Evolutionary conservation across 345 rosid genomes (phyloP).

Genomic region (Citrus inodora): DNA sequence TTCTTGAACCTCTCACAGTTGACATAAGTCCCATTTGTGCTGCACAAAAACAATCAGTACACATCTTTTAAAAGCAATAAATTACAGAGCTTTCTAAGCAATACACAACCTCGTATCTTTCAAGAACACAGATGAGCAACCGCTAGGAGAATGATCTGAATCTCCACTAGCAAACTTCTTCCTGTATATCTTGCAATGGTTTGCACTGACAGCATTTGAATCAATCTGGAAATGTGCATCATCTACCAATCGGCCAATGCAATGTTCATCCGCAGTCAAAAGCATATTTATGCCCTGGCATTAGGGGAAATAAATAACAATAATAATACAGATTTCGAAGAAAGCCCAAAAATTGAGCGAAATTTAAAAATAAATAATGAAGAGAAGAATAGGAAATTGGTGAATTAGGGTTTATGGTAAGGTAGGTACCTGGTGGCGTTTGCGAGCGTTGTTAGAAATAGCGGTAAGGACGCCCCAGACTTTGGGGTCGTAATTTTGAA

Average conservation of each 20-base stretch:
- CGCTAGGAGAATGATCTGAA: slow-evolving; percentile 21
- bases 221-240: slow-evolving; percentile 63
- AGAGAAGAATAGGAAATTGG: background rate
- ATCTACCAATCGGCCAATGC: slow-evolving; percentile 66
- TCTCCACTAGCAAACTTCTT: slow-evolving; percentile 31
- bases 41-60: slow-evolving; percentile 16
- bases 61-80: background rate
- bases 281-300: slow-evolving; percentile 73
- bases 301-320: too few species aligned
- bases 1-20: slow-evolving; percentile 80
- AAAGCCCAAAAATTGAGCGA: background rate
- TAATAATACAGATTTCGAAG: background rate
- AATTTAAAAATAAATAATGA: background rate
- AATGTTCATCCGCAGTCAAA: slow-evolving; percentile 67
- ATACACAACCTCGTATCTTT: slow-evolving; percentile 73
- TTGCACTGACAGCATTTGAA: slow-evolving; percentile 65
- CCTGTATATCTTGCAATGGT: slow-evolving; percentile 75
- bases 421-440: slow-evolving; percentile 59
- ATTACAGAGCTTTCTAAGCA: background rate
- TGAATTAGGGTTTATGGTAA: slow-evolving; percentile 11
- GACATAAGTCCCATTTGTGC: slow-evolving; percentile 84
- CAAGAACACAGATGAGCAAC: slow-evolving; percentile 47
- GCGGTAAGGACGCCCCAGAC: slow-evolving; percentile 98
- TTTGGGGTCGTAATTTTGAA: slow-evolving; percentile 52
- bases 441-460: slow-evolving; percentile 71